Conservation (phyloP, 805 yeast species). For the Starmerella potacharoeniae region DNA sequence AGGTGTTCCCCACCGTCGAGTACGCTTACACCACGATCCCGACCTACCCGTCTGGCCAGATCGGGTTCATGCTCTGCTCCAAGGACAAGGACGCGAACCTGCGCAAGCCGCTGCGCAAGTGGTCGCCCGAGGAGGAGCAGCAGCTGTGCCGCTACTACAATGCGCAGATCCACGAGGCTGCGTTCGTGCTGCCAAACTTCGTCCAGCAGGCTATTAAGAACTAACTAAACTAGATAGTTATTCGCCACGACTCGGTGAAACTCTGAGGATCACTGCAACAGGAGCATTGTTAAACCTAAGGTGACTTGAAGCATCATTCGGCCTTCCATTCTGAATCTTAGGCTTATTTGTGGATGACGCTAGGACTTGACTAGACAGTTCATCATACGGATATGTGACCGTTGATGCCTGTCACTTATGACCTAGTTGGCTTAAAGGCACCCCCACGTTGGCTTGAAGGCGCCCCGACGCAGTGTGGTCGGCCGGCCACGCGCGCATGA, state of each 20-base stretch:
- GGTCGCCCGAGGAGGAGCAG: slow-evolving; percentile 38
- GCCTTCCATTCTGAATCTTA: too few relatives aligned
- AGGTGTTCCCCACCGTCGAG: slow-evolving; percentile 72
- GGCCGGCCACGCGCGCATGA: neutral
- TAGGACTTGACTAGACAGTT: too few relatives aligned
- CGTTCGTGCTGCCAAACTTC: slow-evolving; percentile 74
- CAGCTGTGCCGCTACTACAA: slow-evolving; percentile 54
- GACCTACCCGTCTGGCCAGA: slow-evolving; percentile 77
- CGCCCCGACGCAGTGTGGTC: too few relatives aligned
- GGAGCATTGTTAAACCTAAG: too few relatives aligned
- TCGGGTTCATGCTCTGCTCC: slow-evolving; percentile 65
- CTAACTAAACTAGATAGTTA: neutral
- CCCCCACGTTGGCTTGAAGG: too few relatives aligned
- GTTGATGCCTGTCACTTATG: too few relatives aligned
- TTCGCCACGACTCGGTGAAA: too few relatives aligned
- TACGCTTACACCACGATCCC: slow-evolving; percentile 78
- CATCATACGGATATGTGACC: too few relatives aligned
- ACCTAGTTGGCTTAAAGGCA: too few relatives aligned
- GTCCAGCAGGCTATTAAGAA: slow-evolving; percentile 32
- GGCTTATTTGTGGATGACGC: too few relatives aligned
- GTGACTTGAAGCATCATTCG: too few relatives aligned
- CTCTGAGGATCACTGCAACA: too few relatives aligned
- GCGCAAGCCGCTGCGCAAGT: slow-evolving; percentile 40
- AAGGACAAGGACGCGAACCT: slow-evolving; percentile 41
- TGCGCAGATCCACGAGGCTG: slow-evolving; percentile 50